Conservation (phyloP, 2,329 filamentous ascomycete genomes). For the Sporothrix curviconia region DNA sequence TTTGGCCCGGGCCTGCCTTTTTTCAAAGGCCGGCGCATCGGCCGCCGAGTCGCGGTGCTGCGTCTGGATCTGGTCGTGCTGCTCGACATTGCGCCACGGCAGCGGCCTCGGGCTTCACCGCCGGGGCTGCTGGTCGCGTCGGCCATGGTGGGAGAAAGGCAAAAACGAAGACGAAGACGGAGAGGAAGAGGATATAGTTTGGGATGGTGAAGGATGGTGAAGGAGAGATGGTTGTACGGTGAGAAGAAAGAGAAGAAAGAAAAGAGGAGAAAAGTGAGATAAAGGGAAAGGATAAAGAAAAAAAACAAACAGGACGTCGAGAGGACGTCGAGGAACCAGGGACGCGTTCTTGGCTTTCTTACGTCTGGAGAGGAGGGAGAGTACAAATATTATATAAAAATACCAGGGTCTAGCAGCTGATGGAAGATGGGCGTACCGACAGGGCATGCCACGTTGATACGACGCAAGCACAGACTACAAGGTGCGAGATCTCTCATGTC, state of each 20-base stretch:
- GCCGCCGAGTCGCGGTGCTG: neutral
- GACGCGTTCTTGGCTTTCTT: neutral
- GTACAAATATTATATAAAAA: no score
- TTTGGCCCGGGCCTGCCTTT: neutral
- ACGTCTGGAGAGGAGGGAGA: neutral
- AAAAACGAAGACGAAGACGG: neutral
- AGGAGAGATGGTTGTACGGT: neutral
- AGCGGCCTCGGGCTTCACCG: neutral
- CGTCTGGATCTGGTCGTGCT: neutral
- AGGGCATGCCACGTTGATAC: neutral
- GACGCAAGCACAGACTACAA: no score
- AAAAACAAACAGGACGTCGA: neutral
- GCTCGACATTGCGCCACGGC: neutral
- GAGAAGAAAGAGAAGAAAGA: neutral
- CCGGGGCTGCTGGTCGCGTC: neutral
- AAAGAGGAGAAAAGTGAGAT: neutral
- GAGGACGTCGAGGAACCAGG: neutral
- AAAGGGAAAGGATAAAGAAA: neutral
- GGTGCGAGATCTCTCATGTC: no score
- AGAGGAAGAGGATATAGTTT: neutral
- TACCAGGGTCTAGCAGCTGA: neutral
- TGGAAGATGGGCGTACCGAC: neutral
- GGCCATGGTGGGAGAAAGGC: neutral
- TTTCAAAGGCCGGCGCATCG: neutral
- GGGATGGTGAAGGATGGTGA: neutral